phyloP scores from a whole-genome alignment of 352 stramenopile genomes.

The Peronospora farinosa region DNA sequence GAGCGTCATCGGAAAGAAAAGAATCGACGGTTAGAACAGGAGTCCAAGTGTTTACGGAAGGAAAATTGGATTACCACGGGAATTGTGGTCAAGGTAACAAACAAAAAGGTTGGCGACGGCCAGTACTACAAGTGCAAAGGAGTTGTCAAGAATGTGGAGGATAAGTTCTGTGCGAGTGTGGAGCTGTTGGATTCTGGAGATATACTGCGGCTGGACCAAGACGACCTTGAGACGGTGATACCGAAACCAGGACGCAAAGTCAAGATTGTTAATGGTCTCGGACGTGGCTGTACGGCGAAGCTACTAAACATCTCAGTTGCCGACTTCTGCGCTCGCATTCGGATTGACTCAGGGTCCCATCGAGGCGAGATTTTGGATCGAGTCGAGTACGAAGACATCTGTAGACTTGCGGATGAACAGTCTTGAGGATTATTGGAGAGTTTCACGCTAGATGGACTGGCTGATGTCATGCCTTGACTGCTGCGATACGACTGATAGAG shows the following conservation, averaged over 20 bases:
- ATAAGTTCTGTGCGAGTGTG: conserved; percentile 77
- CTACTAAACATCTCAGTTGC: conserved; percentile 69
- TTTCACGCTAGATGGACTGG: too few relatives aligned
- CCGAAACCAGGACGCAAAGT: conserved; percentile 58
- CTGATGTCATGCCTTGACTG: too few relatives aligned
- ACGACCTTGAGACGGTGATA: conserved; percentile 88
- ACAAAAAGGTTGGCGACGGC: conserved; percentile 87
- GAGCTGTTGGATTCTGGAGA: conserved; percentile 80
- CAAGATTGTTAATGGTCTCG: conserved; percentile 72
- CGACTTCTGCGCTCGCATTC: conserved; percentile 59
- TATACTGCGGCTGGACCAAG: conserved; percentile 77
- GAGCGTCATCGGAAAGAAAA: conserved; percentile 36
- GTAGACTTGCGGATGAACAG: conserved; percentile 49
- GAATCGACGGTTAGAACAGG: conserved; percentile 35
- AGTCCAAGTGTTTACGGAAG: conserved; percentile 39
- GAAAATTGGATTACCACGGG: conserved; percentile 88
- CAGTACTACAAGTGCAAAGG: conserved; percentile 88
- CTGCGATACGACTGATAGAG: too few relatives aligned
- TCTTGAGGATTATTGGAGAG: too few relatives aligned
- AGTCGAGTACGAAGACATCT: conserved; percentile 85
- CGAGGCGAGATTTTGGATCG: conserved; percentile 56
- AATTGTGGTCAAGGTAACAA: conserved; percentile 93
- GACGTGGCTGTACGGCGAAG: conserved; percentile 49
- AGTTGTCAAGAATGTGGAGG: conserved; percentile 63
- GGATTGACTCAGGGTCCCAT: conserved; percentile 52